phyloP scores from a whole-genome alignment of 257 asterid species.

The Fraxinus anomala region DNA sequence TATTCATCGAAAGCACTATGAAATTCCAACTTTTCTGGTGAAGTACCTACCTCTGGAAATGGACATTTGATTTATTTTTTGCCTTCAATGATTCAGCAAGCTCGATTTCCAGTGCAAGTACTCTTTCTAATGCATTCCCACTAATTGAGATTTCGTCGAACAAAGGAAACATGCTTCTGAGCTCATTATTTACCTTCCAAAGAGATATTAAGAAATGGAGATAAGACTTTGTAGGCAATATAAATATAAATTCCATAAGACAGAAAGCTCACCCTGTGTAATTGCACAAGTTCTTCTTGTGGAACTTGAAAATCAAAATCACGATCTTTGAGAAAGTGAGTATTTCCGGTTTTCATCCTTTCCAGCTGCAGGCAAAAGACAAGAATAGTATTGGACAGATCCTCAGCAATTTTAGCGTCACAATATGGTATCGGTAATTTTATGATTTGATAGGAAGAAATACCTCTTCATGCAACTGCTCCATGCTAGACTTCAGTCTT shows the following conservation, averaged over 20 bases:
- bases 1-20: slow-evolving; percentile 1
- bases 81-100: slow-evolving; percentile 86
- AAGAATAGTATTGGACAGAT: slow-evolving; percentile 12
- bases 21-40: slow-evolving; percentile 5
- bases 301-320: slow-evolving; percentile 42
- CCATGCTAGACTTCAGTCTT: slow-evolving; percentile 74
- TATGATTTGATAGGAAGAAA: slow-evolving; percentile 18
- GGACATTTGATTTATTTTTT: slow-evolving; percentile 54
- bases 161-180: slow-evolving; percentile 73
- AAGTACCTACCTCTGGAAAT: slow-evolving; percentile 66
- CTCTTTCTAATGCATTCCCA: slow-evolving; percentile 85
- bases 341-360: slow-evolving; percentile 85
- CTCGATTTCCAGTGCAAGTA: slow-evolving; percentile 89
- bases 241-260: slow-evolving; percentile 17
- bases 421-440: not conserved
- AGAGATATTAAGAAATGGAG: slow-evolving; percentile 16
- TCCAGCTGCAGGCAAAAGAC: slow-evolving; percentile 63
- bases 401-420: not conserved
- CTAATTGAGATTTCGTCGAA: slow-evolving; percentile 57
- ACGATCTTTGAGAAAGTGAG: slow-evolving; percentile 34
- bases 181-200: slow-evolving; percentile 79
- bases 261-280: slow-evolving; percentile 62
- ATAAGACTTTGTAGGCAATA: slow-evolving; percentile 24
- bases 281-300: slow-evolving; percentile 56
- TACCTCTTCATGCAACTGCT: slow-evolving; percentile 88